Conservation (phyloP, 768 basidiomycete species). For the Boletus rubescentipes region DNA sequence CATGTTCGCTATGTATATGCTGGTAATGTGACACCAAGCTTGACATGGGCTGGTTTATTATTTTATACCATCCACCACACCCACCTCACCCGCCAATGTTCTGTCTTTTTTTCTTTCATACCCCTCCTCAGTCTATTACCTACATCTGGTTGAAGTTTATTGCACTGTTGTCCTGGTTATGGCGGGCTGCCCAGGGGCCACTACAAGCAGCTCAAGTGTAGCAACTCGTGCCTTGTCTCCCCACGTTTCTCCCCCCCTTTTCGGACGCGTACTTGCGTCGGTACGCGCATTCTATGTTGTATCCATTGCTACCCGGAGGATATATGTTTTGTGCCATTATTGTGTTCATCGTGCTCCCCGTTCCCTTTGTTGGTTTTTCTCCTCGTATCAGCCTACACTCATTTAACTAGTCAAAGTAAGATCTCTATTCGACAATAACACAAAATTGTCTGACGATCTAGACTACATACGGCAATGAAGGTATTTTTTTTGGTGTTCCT, state of each 20-base stretch:
- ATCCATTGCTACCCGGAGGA: background rate
- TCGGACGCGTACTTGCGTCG: slow-evolving; percentile 1
- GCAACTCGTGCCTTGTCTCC: background rate
- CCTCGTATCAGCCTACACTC: background rate
- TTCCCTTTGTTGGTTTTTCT: background rate
- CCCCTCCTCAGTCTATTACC: slow-evolving; percentile 8
- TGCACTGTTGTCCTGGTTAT: slow-evolving; percentile 3
- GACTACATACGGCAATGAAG: too few species aligned
- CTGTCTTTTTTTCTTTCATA: slow-evolving; percentile 5
- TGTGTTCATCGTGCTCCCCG: background rate
- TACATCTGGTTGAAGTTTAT: slow-evolving; percentile 13
- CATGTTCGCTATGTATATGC: slow-evolving; percentile 16
- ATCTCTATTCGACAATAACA: too few species aligned
- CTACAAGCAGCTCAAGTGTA: slow-evolving; percentile 5
- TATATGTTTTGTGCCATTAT: slow-evolving; percentile 13
- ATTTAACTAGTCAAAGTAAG: slow-evolving; percentile 1
- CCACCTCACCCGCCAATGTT: too few species aligned
- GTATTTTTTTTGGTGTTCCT: too few species aligned
- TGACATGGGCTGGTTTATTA: slow-evolving; percentile 26
- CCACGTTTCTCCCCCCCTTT: background rate
- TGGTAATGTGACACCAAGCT: background rate
- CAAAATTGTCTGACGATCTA: slow-evolving; percentile 4
- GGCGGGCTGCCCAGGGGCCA: slow-evolving; percentile 8
- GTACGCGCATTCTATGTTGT: background rate
- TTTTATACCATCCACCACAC: slow-evolving; percentile 11